phyloP scores from a whole-genome alignment of 495 filamentous ascomycete species.

The Talaromyces thailandensis region DNA sequence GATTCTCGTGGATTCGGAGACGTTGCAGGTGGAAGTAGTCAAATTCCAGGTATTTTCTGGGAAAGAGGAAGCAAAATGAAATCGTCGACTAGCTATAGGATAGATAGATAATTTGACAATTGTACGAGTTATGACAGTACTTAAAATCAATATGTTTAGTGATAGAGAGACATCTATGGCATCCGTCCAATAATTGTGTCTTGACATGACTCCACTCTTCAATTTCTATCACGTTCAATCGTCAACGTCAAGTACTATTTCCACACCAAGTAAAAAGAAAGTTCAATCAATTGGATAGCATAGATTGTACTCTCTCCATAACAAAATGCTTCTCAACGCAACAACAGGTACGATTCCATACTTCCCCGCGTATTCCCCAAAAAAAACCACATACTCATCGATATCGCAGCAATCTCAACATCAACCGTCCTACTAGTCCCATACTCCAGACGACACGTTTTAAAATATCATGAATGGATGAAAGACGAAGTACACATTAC shows the following conservation, averaged over 20 bases:
- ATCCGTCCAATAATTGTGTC: not conserved
- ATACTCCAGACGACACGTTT: slow-evolving; percentile 74
- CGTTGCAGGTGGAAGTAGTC: slow-evolving; percentile 64
- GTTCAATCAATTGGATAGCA: not conserved
- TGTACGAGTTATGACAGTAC: not conserved
- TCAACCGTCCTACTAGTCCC: slow-evolving; percentile 65
- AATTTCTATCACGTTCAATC: not conserved
- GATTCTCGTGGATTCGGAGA: slow-evolving; percentile 81
- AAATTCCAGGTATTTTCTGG: slow-evolving; percentile 50
- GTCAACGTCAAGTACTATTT: no score
- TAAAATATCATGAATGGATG: slow-evolving; percentile 85
- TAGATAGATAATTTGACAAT: not conserved
- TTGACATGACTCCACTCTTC: not conserved
- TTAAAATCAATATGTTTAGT: no score
- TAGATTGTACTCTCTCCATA: not conserved
- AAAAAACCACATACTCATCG: slow-evolving; percentile 1
- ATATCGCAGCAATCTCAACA: slow-evolving; percentile 53
- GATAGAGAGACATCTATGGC: not conserved
- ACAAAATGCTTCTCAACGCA: slow-evolving; percentile 31
- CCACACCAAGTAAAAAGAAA: not conserved
- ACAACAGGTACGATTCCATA: slow-evolving; percentile 22
- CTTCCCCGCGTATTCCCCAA: not conserved
- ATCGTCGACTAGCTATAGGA: not conserved
- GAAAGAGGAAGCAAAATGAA: slow-evolving; percentile 32
- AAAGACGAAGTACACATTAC: slow-evolving; percentile 54